Conservation (phyloP, 2,329 filamentous ascomycete genomes). For the Fusarium sp. region DNA sequence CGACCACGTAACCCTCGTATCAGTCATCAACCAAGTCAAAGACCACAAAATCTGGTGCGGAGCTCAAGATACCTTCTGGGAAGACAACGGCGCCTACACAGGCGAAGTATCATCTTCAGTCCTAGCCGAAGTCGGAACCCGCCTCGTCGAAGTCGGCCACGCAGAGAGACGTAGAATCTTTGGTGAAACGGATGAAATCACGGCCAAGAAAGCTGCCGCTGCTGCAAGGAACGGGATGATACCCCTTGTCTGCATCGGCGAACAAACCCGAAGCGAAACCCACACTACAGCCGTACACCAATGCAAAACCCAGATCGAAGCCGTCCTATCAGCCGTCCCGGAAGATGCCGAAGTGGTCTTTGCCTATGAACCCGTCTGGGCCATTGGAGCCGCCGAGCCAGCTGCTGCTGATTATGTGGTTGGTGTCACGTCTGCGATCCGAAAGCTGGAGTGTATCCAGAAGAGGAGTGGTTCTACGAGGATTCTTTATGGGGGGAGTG, state of each 20-base stretch:
- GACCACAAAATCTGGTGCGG: slow-evolving; percentile 66
- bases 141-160: slow-evolving; percentile 83
- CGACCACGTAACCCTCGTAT: slow-evolving; percentile 77
- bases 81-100: slow-evolving; percentile 79
- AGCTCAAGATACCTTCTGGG: slow-evolving; percentile 81
- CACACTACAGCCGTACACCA: slow-evolving; percentile 71
- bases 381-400: slow-evolving; percentile 80
- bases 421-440: slow-evolving; percentile 74
- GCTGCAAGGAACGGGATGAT: slow-evolving; percentile 77
- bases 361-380: slow-evolving; percentile 92
- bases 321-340: slow-evolving; percentile 72
- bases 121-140: slow-evolving; percentile 75
- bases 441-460: slow-evolving; percentile 63
- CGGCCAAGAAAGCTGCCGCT: slow-evolving; percentile 77
- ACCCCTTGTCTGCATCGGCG: slow-evolving; percentile 85
- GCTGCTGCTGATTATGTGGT: slow-evolving; percentile 80
- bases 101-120: slow-evolving; percentile 80
- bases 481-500: slow-evolving; percentile 86
- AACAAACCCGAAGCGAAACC: slow-evolving; percentile 66
- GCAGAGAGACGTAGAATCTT: slow-evolving; percentile 81
- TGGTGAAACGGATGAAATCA: slow-evolving; percentile 77
- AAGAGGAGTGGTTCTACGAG: slow-evolving; percentile 69
- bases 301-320: slow-evolving; percentile 73
- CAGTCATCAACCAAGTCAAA: slow-evolving; percentile 62
- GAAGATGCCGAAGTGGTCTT: slow-evolving; percentile 77